Base-by-base conservation (phyloP, 306 rosid genomes). In the Fragaria nilgerrensis region DNA sequence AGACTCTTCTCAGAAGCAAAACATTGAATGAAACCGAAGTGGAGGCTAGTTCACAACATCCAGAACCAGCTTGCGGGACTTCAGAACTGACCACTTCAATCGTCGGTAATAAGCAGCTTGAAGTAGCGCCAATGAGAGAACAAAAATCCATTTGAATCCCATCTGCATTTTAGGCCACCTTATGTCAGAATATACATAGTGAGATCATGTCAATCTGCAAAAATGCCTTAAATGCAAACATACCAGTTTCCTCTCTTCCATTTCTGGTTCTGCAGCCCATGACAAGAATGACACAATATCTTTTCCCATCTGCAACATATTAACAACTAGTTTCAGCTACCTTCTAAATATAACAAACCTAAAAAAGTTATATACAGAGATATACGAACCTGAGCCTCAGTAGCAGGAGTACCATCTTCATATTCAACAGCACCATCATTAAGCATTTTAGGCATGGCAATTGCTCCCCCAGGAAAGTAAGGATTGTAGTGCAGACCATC, bases 401-500 rank as follows among this genome's bases (percentile, higher is more conserved):
- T 95, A 22, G 99, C 97, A 78, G 97, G 89, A 52, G 81, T 88
- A 74, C 94, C 97, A 82, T 92, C 99, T 84, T 95, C 99, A 47
- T 89, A 95, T 82, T 95, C 99, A 59, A 95, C 83, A 78, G 97
- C 97, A 68, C 99, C 99, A 78, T 95, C 99, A 58, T 81, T 90
- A 85, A 95, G 99, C 99, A 95, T 95, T 87, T 95, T 86, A 87
- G 99, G 99, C 99, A 95, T 95, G 37, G 99, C 98, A 83, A 95
- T 95, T 63, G 98, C 99, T 47, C 99, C 99, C 0, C 99, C 99
- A 79, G 97, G 97, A 76, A 95, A 95, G 80, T 95, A 95, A 63
- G 99, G 99, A 74, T 95, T 92, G 77, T 95, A 95, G 83, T 95
- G 93, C 83, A 95, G 77, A 50, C 98, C 98, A 0, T 95, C 98